These are phyloP conservation scores for Ilyonectria mors-panacis DNA, from an alignment of 2,329 filamentous ascomycete species.

Conservation along the genomic window DNA sequence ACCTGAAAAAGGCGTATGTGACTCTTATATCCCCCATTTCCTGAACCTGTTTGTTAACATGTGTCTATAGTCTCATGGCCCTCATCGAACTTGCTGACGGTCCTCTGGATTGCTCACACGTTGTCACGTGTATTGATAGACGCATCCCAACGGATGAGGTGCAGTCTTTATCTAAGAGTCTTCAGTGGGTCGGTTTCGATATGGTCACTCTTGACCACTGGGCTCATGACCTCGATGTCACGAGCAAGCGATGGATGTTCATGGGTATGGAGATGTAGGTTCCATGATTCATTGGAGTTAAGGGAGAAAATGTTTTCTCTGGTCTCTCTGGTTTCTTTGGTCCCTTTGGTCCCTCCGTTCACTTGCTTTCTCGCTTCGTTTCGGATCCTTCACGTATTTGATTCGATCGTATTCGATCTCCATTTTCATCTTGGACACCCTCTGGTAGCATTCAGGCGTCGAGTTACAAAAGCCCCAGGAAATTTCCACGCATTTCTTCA, in stretches of 20 bases:
- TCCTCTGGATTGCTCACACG: slow-evolving; percentile 81
- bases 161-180: slow-evolving; percentile 81
- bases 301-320: slow-evolving; percentile 40
- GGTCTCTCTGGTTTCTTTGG: slow-evolving; percentile 34
- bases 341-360: slow-evolving; percentile 22
- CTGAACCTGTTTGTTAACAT: slow-evolving; percentile 8
- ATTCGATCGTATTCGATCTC: slow-evolving; percentile 34
- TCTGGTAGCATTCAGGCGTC: slow-evolving; percentile 39
- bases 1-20: slow-evolving; percentile 89
- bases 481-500: slow-evolving; percentile 36
- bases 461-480: slow-evolving; percentile 36
- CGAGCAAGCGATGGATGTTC: slow-evolving; percentile 87
- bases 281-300: slow-evolving; percentile 56
- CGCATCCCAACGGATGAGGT: slow-evolving; percentile 73
- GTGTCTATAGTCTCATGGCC: slow-evolving; percentile 78
- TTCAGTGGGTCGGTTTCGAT: slow-evolving; percentile 95
- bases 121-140: slow-evolving; percentile 87
- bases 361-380: slow-evolving; percentile 38
- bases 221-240: slow-evolving; percentile 73
- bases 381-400: slow-evolving; percentile 17
- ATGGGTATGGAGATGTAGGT: slow-evolving; percentile 89
- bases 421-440: slow-evolving; percentile 14
- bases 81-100: slow-evolving; percentile 89
- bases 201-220: slow-evolving; percentile 85
- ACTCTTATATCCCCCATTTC: background rate